These are phyloP conservation scores for Penstemon davidsonii DNA, from an alignment of 257 asterid genomes.

Conservation along the genomic window DNA sequence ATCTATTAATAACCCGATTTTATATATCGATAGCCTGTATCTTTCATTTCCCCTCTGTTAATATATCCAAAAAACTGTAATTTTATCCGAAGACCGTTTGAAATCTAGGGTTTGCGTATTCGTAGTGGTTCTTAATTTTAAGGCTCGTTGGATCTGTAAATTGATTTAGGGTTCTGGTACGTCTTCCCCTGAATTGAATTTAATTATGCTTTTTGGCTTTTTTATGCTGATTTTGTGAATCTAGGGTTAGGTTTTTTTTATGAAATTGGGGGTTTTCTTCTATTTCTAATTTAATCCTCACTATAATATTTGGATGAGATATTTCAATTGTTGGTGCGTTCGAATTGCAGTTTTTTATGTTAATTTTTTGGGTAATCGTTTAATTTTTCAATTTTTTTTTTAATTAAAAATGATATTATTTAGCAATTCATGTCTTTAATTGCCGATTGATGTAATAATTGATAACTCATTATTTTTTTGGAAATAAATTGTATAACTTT, in stretches of 20 bases:
- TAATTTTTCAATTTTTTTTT: too few relatives aligned
- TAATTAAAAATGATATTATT: too few relatives aligned
- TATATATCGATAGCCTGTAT: background rate
- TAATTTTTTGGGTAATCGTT: too few relatives aligned
- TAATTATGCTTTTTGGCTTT: background rate
- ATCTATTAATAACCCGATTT: constrained; percentile 14
- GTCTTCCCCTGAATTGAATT: constrained; percentile 38
- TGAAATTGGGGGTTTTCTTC: constrained; percentile 21
- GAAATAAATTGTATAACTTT: background rate
- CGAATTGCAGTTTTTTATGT: too few relatives aligned
- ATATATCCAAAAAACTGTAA: constrained; percentile 21
- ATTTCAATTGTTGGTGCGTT: background rate
- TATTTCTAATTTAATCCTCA: constrained; percentile 11
- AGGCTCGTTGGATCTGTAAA: constrained; percentile 36
- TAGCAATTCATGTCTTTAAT: background rate
- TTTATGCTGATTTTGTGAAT: constrained; percentile 17
- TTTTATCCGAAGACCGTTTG: constrained; percentile 28
- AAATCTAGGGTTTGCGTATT: constrained; percentile 51
- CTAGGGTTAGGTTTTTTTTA: constrained; percentile 55
- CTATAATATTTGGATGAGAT: constrained; percentile 13
- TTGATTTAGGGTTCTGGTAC: constrained; percentile 48
- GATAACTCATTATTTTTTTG: background rate
- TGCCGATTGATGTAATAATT: background rate
- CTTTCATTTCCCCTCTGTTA: constrained; percentile 30
- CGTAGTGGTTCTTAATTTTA: constrained; percentile 30